These are phyloP conservation scores for Aethionema arabicum DNA, from an alignment of 345 rosid genomes.

Conservation along the genomic window DNA sequence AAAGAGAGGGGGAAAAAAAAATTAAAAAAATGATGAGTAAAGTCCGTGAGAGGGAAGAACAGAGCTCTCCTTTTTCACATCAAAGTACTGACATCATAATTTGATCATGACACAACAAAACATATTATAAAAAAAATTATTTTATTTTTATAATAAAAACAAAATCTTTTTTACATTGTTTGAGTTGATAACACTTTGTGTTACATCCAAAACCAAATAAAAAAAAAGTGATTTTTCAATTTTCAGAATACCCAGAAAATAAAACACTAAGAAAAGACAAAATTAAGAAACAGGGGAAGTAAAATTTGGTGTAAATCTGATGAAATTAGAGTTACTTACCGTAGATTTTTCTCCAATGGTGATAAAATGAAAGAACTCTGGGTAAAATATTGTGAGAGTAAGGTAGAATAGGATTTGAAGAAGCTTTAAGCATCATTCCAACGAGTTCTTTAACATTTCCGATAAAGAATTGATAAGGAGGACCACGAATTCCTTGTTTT, in stretches of 20 bases:
- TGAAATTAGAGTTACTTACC: conserved; percentile 41
- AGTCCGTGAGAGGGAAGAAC: conserved; percentile 40
- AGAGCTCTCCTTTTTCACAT: conserved; percentile 38
- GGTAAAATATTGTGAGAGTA: conserved; percentile 98
- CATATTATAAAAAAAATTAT: background rate
- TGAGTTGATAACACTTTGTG: conserved; percentile 36
- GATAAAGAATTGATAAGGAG: conserved; percentile 91
- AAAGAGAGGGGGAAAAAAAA: conserved; percentile 36
- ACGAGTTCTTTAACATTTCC: conserved; percentile 94
- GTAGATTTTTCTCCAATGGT: conserved; percentile 94
- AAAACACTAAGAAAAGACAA: background rate
- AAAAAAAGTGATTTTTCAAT: background rate
- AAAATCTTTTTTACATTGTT: conserved; percentile 19
- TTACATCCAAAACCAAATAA: conserved; percentile 25
- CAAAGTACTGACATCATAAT: conserved; percentile 40
- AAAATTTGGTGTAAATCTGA: conserved; percentile 19
- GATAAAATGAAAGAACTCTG: conserved; percentile 88
- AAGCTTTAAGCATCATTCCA: conserved; percentile 86
- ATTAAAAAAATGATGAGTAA: conserved; percentile 41
- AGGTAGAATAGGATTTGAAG: conserved; percentile 85
- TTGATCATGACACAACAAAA: conserved; percentile 38
- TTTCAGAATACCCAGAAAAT: background rate
- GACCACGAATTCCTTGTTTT: conserved; percentile 93
- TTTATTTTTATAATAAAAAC: conserved; percentile 22
- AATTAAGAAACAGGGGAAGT: background rate